Percentiles rank a stretch among this genome's conserved stretches.
phyloP scores from a whole-genome alignment of 2,329 filamentous ascomycete species.

The Didymella exigua region DNA sequence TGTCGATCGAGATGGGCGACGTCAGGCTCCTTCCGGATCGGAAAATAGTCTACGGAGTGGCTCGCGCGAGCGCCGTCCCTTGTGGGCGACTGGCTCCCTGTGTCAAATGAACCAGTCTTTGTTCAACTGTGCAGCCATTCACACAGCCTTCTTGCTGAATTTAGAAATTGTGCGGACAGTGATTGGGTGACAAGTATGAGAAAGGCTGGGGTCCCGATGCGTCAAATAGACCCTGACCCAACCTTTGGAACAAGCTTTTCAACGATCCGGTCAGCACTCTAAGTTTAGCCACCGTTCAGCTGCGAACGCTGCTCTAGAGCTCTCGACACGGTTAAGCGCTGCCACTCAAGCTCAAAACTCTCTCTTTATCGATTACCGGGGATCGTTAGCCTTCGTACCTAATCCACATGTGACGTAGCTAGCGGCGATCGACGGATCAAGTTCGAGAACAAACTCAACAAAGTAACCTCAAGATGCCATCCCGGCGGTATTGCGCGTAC shows the following conservation, averaged over 20 bases:
- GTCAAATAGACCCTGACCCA: slow-evolving; percentile 12
- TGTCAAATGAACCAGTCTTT: slow-evolving; percentile 2
- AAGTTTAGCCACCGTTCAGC: slow-evolving; percentile 15
- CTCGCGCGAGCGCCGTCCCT: background rate
- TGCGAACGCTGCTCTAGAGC: slow-evolving; percentile 3
- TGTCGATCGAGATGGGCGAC: slow-evolving; percentile 3
- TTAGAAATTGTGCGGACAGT: background rate
- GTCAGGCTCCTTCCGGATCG: background rate
- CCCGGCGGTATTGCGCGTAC: slow-evolving; percentile 15
- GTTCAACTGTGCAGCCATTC: slow-evolving; percentile 1
- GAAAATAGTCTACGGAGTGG: background rate
- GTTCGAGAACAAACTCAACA: slow-evolving; percentile 20
- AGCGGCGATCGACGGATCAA: slow-evolving; percentile 18
- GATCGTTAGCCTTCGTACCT: background rate
- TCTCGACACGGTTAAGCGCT: slow-evolving; percentile 9
- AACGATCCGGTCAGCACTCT: slow-evolving; percentile 13
- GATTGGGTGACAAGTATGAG: slow-evolving; percentile 6
- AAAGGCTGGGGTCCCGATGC: background rate
- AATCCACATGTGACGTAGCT: slow-evolving; percentile 19
- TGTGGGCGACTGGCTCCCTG: background rate
- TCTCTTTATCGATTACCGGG: slow-evolving; percentile 6
- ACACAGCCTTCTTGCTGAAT: background rate
- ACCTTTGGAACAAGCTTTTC: slow-evolving; percentile 11
- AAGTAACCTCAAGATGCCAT: slow-evolving; percentile 17
- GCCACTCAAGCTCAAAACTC: background rate